Evolutionary conservation across 257 asterid genomes (phyloP), one percentile per base, ranked within the genome.

Genomic region (Datura wrightii): DNA sequence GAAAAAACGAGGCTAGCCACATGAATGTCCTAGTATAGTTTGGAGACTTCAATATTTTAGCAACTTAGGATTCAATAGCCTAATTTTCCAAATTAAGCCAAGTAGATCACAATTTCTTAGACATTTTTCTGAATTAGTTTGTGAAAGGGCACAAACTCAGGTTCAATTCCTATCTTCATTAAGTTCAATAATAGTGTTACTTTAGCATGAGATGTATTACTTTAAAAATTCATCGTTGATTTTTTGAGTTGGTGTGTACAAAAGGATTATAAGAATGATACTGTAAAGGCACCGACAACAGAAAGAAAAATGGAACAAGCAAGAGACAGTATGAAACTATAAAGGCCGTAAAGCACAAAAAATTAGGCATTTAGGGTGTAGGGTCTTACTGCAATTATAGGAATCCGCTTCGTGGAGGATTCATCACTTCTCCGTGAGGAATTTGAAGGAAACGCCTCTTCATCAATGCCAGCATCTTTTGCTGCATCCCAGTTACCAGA

Each of bases 401-500:
- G 97, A 71, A 89, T 85, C 86, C 95, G 86, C 86, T 90, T 92
- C 79, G 80, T 82, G 9, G 91, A 66, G 72, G 87, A 83, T 76
- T 79, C 88, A 55, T 82, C 85, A 14, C 80, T 56, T 81, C 82
- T 69, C 11, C 74, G 83, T 53, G 85, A 84, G 83, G 92, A 83
- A 85, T 86, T 86, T 7, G 89, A 86, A 78, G 87, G 70, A 42
- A 90, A 88, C 53, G 60, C 18, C 84, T 89, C 91, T 82, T 79
- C 86, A 83, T 93, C 92, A 37, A 92, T 83, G 83, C 98, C 99
- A 55, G 95, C 98, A 82, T 89, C 89, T 18, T 63, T 76, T 14
- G 99, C 97, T 39, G 93, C 98, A 3, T 93, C 95, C 98, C 97
- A 95, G 74, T 89, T 92, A 36, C 99, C 99, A 5, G 94, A 90